Evolutionary conservation across 257 asterid genomes (phyloP).

Genomic region (Fraxinus cuspidata): DNA sequence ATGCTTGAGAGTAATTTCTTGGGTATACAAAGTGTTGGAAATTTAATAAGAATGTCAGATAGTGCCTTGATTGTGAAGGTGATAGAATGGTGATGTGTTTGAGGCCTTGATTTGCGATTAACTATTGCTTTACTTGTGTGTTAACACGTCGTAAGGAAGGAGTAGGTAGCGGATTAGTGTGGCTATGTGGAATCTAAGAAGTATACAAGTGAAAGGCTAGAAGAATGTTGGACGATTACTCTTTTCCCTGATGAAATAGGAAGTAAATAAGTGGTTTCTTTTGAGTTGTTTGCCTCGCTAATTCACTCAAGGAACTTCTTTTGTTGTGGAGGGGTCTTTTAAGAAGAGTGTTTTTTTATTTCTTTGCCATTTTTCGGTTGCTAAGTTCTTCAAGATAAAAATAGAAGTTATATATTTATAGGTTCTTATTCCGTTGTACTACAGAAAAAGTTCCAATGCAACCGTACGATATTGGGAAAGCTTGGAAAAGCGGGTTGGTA

Average conservation of each 20-base stretch:
- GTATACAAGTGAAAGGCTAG: constrained; percentile 5
- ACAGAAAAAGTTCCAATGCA: neutral
- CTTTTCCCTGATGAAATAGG: constrained; percentile 2
- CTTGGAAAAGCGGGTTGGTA: neutral
- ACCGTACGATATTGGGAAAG: neutral
- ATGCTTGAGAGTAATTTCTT: neutral
- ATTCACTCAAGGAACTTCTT: neutral
- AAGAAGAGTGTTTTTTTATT: neutral
- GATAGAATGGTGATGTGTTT: neutral
- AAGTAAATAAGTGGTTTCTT: neutral
- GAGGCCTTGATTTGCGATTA: neutral
- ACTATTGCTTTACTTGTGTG: neutral
- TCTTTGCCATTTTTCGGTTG: neutral
- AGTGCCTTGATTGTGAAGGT: neutral
- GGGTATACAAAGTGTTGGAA: neutral
- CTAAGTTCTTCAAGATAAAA: constrained; percentile 5
- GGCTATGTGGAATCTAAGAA: neutral
- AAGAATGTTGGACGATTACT: neutral
- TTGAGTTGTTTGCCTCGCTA: neutral
- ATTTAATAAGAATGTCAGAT: neutral
- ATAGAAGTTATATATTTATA: neutral
- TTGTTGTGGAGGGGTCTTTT: neutral
- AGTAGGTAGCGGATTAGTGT: neutral
- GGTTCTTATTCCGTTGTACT: neutral
- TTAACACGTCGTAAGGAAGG: neutral